Percentiles rank a stretch among this genome's conserved stretches.
phyloP scores from a whole-genome alignment of 2,329 filamentous ascomycete genomes.

The Mycosphaerella sp. region DNA sequence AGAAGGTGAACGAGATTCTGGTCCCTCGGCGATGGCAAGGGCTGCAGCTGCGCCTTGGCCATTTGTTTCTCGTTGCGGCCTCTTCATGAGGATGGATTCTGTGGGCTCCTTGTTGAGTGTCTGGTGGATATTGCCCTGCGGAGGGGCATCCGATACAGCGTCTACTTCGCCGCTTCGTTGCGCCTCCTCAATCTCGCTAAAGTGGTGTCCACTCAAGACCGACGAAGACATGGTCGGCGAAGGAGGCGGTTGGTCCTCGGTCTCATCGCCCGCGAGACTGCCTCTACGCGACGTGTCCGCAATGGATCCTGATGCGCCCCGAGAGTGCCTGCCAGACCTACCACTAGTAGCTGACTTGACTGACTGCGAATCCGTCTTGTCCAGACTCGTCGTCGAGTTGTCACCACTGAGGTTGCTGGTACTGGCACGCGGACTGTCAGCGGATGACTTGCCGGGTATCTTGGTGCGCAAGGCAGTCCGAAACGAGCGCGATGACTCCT shows the following conservation, averaged over 20 bases:
- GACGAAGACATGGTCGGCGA: conserved; percentile 77
- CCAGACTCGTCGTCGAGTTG: conserved; percentile 41
- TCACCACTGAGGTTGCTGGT: conserved; percentile 53
- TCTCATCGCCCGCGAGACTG: conserved; percentile 23
- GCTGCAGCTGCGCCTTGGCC: conserved; percentile 28
- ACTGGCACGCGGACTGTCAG: conserved; percentile 76
- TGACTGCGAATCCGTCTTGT: conserved; percentile 69
- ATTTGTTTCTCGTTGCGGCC: conserved; percentile 29
- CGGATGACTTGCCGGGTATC: conserved; percentile 62
- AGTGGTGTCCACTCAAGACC: conserved; percentile 57
- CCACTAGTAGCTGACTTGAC: conserved; percentile 63
- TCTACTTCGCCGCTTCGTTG: conserved; percentile 88
- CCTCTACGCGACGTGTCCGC: conserved; percentile 35
- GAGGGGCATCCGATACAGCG: conserved; percentile 85
- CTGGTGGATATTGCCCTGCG: conserved; percentile 54
- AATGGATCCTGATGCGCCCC: conserved; percentile 15
- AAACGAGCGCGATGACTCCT: conserved; percentile 83
- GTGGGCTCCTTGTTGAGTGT: conserved; percentile 61
- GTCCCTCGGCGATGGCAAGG: conserved; percentile 20
- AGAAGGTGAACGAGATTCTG: conserved; percentile 28
- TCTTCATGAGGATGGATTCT: conserved; percentile 83
- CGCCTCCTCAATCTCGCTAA: conserved; percentile 68
- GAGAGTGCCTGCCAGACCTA: conserved; percentile 27
- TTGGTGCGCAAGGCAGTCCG: conserved; percentile 76
- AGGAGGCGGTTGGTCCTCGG: conserved; percentile 55